A percentile compares a stretch with the other conserved stretches of the same genome.
phyloP scores from a whole-genome alignment of 495 filamentous ascomycete species.

The Aspergillus biplanus region DNA sequence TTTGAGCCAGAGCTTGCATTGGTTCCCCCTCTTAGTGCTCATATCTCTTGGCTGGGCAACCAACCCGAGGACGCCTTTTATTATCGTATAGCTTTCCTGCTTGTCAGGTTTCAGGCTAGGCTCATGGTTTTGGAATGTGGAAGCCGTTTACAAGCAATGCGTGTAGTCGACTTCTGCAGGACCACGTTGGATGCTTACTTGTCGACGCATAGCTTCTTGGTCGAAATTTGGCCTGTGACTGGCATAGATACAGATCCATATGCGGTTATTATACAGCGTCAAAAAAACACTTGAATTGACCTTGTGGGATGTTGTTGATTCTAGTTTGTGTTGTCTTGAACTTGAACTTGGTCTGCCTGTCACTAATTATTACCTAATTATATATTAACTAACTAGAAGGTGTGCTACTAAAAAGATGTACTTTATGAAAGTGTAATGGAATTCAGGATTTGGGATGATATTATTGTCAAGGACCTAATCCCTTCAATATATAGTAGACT shows the following conservation, averaged over 20 bases:
- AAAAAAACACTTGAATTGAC: background rate
- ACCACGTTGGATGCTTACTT: conserved; percentile 2
- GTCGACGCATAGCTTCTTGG: background rate
- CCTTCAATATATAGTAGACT: too few relatives aligned
- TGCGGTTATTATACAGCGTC: conserved; percentile 15
- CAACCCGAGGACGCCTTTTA: conserved; percentile 47
- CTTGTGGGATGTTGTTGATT: background rate
- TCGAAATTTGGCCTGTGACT: conserved; percentile 18
- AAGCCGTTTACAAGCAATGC: conserved; percentile 36
- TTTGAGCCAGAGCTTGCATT: conserved; percentile 81
- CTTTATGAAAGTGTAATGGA: too few relatives aligned
- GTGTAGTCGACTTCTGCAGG: conserved; percentile 32
- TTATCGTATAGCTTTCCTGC: conserved; percentile 32
- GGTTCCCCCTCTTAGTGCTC: conserved; percentile 55
- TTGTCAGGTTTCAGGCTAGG: conserved; percentile 26
- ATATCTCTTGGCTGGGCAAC: background rate
- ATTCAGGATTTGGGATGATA: too few relatives aligned
- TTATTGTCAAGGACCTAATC: too few relatives aligned
- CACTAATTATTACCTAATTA: background rate
- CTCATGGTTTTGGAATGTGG: conserved; percentile 46
- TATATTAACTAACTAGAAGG: too few relatives aligned
- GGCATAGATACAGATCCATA: conserved; percentile 7
- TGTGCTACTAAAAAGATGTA: too few relatives aligned
- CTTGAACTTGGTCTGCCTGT: background rate
- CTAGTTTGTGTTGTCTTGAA: background rate